Conservation (phyloP, 2,329 filamentous ascomycete species). For the Camptophora hylomeconis region DNA sequence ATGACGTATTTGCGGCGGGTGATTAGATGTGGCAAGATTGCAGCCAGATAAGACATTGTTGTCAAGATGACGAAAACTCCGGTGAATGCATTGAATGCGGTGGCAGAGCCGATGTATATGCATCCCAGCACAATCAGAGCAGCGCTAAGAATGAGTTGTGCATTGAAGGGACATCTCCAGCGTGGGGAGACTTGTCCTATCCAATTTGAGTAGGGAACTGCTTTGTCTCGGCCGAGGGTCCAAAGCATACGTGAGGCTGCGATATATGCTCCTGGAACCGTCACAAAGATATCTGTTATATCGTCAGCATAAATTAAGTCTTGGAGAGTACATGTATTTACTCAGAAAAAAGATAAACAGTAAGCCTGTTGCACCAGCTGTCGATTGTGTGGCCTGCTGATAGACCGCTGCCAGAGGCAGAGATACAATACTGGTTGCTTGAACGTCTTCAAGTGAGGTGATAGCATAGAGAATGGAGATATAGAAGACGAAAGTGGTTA, state of each 20-base stretch:
- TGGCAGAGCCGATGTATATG: slow-evolving; percentile 27
- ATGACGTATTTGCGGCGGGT: slow-evolving; percentile 39
- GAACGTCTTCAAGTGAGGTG: background rate
- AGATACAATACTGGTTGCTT: background rate
- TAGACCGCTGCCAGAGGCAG: slow-evolving; percentile 11
- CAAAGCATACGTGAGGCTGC: slow-evolving; percentile 18
- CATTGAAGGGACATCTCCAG: slow-evolving; percentile 16
- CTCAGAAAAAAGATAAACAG: slow-evolving; percentile 3
- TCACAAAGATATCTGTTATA: slow-evolving; percentile 1
- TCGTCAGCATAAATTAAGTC: slow-evolving; percentile 11
- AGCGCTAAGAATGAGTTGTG: slow-evolving; percentile 14
- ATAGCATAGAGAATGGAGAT: background rate
- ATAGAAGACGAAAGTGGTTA: background rate
- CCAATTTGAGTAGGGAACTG: slow-evolving; percentile 8
- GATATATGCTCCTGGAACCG: slow-evolving; percentile 4
- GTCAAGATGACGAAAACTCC: slow-evolving; percentile 41
- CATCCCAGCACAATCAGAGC: slow-evolving; percentile 17
- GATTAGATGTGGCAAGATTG: slow-evolving; percentile 39
- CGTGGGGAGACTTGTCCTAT: slow-evolving; percentile 8
- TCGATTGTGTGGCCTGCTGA: slow-evolving; percentile 9
- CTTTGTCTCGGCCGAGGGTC: slow-evolving; percentile 19
- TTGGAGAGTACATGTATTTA: too few relatives aligned
- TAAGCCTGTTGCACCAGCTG: slow-evolving; percentile 9
- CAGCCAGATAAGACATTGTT: slow-evolving; percentile 41
- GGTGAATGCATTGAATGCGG: slow-evolving; percentile 42